Conservation (phyloP, 306 rosid species). For the Gastrolobium villosum region DNA sequence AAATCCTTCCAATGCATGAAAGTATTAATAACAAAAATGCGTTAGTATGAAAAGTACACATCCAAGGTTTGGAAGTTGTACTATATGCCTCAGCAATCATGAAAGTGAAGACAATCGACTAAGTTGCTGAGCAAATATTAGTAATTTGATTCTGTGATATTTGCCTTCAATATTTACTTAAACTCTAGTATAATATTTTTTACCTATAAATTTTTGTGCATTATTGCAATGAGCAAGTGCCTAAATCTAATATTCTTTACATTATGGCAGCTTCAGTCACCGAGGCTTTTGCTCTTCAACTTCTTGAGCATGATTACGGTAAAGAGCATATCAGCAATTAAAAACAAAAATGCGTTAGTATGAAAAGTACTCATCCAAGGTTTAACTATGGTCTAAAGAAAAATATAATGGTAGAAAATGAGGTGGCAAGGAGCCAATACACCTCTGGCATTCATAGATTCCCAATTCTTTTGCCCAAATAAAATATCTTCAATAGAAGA, state of each 20-base stretch:
- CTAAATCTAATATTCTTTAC: neutral
- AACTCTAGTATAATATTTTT: slow-evolving; percentile 5
- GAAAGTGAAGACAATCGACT: neutral
- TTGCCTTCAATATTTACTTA: slow-evolving; percentile 12
- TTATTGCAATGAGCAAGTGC: neutral
- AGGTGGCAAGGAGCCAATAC: neutral
- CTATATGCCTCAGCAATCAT: neutral
- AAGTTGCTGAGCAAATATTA: slow-evolving; percentile 21
- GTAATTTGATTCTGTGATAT: slow-evolving; percentile 4
- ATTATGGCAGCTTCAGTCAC: neutral
- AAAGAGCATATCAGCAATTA: neutral
- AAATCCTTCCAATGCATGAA: neutral
- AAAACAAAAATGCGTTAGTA: neutral
- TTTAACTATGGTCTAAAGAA: neutral
- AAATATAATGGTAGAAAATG: neutral
- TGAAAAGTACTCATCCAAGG: slow-evolving; percentile 7
- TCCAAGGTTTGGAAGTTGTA: neutral
- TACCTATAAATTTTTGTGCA: neutral
- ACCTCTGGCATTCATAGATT: neutral
- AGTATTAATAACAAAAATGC: neutral
- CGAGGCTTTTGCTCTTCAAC: neutral
- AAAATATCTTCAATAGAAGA: neutral
- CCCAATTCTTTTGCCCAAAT: neutral
- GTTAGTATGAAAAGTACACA: neutral
- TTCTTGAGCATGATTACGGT: too few relatives aligned